phyloP scores from a whole-genome alignment of 768 basidiomycete species.

The Mycena sanguinolenta region DNA sequence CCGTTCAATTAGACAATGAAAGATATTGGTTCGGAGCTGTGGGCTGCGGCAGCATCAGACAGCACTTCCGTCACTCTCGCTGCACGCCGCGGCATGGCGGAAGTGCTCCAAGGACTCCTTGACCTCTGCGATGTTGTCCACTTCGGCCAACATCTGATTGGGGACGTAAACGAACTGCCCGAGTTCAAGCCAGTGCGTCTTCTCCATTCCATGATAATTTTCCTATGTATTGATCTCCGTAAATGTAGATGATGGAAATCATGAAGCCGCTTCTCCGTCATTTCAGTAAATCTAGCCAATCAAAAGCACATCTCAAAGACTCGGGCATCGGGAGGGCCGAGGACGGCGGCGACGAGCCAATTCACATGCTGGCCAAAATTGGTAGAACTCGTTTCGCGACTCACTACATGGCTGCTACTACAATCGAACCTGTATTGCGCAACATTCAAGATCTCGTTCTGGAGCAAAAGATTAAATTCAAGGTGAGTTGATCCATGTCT shows the following conservation, averaged over 20 bases:
- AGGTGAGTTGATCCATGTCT: conserved; percentile 1
- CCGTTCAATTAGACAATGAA: background rate
- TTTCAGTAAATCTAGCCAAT: conserved; percentile 28
- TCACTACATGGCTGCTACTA: conserved; percentile 17
- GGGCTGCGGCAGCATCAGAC: conserved; percentile 13
- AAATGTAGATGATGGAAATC: conserved; percentile 11
- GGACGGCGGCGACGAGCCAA: background rate
- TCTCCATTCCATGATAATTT: background rate
- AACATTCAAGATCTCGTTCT: conserved; percentile 17
- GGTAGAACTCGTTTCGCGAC: conserved; percentile 28
- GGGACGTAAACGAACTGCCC: conserved; percentile 22
- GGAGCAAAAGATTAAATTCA: conserved; percentile 9
- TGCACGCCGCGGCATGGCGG: conserved; percentile 6
- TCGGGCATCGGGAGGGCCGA: conserved; percentile 11
- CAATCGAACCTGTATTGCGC: conserved; percentile 12
- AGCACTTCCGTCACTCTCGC: conserved; percentile 12
- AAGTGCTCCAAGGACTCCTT: background rate
- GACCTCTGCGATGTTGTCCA: conserved; percentile 23
- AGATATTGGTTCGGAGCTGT: background rate
- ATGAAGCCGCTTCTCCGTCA: conserved; percentile 23
- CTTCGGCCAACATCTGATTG: conserved; percentile 19
- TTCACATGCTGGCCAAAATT: conserved; percentile 11
- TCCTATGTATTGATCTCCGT: background rate
- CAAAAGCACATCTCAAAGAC: conserved; percentile 13
- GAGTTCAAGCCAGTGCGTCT: conserved; percentile 5